Evolutionary conservation across 495 filamentous ascomycete genomes (phyloP), one percentile per base, ranked within the genome.

Genomic region (Talaromyces adpressus): DNA sequence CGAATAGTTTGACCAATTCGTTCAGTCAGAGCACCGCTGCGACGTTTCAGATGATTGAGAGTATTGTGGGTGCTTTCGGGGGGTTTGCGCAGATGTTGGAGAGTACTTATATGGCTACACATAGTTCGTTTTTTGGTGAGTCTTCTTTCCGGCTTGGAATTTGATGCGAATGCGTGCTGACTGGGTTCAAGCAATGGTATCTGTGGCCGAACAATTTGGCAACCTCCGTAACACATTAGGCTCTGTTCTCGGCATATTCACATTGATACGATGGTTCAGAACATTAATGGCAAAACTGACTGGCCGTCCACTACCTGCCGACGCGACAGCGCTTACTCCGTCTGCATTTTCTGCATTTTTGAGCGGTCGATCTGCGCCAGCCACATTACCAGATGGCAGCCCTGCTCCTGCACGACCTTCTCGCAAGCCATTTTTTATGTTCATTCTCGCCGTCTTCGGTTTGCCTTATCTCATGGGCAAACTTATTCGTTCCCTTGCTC

Each of bases 21-120:
- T 96, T 98, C 78, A 88, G 84, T 68, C 91, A 92, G 70, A 93
- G 87, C 76, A 99, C 95, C 1, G 90, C 93, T 67, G 90, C 93
- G n/a, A 98, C 95, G 1, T 99, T 99, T 71, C 94, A 98, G 82
- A 90, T 98, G 81, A 92, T 99, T 47, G 95, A 99, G 78, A 94
- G 92, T 65, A 90, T 99, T 51, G 94, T 98, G n/a, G 89, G 91
- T n/a, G 93, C 95, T 16, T 97, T 81, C 66, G 91, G 93, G 30
- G 95, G 95, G 2, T 97, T 99, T 71, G 93, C 95, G 18, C 95
- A 99, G 81, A 98, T 99, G 95, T 83, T 99, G 11, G 94, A 99
- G 77, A 97, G 93, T 75, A 98, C 95, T 11, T 99, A 96, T 69
- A 98, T 99, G 95, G 94, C 95, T n/a, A 99, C 95, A 3, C 95